Evolutionary conservation across 2,329 filamentous ascomycete species (phyloP), one percentile per base, ranked within the genome.

Genomic region (Penicillium sclerotigenum): DNA sequence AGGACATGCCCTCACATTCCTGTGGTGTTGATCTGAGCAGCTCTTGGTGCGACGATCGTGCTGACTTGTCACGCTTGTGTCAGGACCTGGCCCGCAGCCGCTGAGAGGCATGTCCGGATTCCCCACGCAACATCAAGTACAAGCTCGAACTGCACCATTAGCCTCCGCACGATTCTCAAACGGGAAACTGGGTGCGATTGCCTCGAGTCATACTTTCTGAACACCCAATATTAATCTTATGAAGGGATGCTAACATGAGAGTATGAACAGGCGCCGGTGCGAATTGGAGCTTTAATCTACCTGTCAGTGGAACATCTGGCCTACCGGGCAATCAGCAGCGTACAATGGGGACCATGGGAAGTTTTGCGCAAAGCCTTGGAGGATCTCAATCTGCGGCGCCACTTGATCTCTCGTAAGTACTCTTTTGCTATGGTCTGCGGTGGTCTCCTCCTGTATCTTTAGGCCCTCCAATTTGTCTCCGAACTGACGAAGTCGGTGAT

Each of bases 281-380:
- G 59, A 80, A 80, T 68, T 85, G 82, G 82, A 81, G 80, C 47
- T 84, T 84, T 67, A 80, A 80, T 47, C 71, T 80, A 52, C 80
- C 81, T 41, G 78, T 81, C 67, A 79, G 79, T 49, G 80, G 79
- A 60, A 77, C 80, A 52, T 78, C 80, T 58, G 79, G 79, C 52
- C 71, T 83, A 57, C 76, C 79, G 55, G 77, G 71, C 58, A 75
- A 73, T 59, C 81, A 81, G 68, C 72, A 81, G 67, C 77, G 81
- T 68, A 75, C 74, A 62, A 78, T 81, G 65, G 77, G 75, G 48
- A 75, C 75, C 26, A 75, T 81, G 68, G 78, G 79, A 43, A 83
- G 78, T 63, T 84, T 83, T 68, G 81, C 81, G 60, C 81, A 83
- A 71, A 82, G 80, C 60, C 77, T 83, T 60, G 76, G 79, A 46